Conservation (phyloP, 2,329 filamentous ascomycete species). For the Lithohypha guttulata region DNA sequence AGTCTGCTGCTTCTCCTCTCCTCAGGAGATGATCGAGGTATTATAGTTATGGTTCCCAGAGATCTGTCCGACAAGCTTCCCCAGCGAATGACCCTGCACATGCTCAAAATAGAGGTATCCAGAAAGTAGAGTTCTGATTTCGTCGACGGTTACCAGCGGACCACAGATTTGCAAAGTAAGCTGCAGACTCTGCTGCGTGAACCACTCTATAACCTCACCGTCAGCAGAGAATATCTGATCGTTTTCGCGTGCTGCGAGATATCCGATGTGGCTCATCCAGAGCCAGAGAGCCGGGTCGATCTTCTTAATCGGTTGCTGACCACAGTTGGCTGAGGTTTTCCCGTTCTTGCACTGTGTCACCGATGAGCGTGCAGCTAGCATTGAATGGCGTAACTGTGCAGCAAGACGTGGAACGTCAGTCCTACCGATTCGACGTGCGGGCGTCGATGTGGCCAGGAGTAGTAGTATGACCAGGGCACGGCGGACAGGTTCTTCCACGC, state of each 20-base stretch:
- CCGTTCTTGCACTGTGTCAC: not conserved
- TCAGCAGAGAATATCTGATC: not conserved
- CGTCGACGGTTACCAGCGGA: not conserved
- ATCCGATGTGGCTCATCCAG: conserved; percentile 3
- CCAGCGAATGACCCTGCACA: not conserved
- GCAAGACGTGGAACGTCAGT: conserved; percentile 3
- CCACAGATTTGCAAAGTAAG: not conserved
- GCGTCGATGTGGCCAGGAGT: conserved; percentile 3
- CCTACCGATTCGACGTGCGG: not conserved
- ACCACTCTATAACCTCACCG: not conserved
- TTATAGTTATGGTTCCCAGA: no score
- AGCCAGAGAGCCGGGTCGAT: not conserved
- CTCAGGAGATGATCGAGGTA: no score
- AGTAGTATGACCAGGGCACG: conserved; percentile 3
- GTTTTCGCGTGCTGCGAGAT: not conserved
- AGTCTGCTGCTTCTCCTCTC: no score
- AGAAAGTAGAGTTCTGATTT: not conserved
- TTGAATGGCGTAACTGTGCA: not conserved
- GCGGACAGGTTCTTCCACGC: conserved; percentile 1
- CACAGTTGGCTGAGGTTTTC: not conserved
- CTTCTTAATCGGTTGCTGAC: no score
- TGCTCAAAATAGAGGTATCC: not conserved
- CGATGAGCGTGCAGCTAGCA: not conserved
- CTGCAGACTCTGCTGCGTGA: not conserved
- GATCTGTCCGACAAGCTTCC: no score